Evolutionary conservation across 352 stramenopile genomes (phyloP), one percentile per base, ranked within the genome.

Genomic region (Phytophthora agathidicida): DNA sequence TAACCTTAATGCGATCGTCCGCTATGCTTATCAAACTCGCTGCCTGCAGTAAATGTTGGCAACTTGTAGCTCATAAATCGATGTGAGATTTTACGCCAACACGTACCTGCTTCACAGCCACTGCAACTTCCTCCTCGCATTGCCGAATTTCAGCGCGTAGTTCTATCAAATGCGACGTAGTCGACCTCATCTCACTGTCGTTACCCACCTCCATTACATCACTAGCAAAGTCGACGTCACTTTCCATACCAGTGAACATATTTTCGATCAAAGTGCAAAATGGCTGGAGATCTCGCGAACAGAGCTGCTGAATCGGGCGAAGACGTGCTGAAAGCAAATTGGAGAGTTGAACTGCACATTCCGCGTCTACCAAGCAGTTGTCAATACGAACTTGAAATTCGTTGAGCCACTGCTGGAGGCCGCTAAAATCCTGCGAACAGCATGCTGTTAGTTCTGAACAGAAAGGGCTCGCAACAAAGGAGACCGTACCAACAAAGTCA

Each of bases 1-100:
- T 22, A 1, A 70, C 48, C 36, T 76, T 81, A 11, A 87, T 65
- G 3, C 66, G 49, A 11, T 68, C 58, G 13, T 52, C 44, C 3
- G 53, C 36, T 11, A 87, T 61, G 17, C 60, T 54, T 14, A 87
- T 43, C 2, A 56, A 16, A 5, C 14, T 47, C 5, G 71, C 68
- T 6, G 51, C 28, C 77, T 87, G 39, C 20, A 31, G 19, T 4
- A 37, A 36, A 35, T 35, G 8, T 22, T 27, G 37, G n/a, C n/a
- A n/a, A n/a, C n/a, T n/a, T n/a, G n/a, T n/a, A n/a, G n/a, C n/a
- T n/a, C n/a, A 45, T 4, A 26, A 20, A 5, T 6, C 7, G 19
- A 31, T 48, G 37, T 6, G 16, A 41, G 9, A 2, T 32, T 31
- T 3, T 13, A 20, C 6, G 22, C 9, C 31, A 17, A 4, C 26